These are phyloP conservation scores for Scutellaria galericulata DNA, from an alignment of 257 asterid species.

Conservation along the genomic window DNA sequence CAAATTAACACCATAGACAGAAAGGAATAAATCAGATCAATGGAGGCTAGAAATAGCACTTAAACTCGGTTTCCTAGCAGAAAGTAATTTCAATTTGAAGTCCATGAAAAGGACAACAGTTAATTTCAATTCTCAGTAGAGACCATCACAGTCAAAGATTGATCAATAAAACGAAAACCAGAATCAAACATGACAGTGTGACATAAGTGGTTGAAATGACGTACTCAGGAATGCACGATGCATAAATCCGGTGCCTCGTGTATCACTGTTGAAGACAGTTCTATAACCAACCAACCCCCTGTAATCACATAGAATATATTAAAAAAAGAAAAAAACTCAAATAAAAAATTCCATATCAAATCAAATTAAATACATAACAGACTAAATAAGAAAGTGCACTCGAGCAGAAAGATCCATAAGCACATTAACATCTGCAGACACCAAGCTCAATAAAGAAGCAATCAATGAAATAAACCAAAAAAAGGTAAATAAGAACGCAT, in stretches of 20 bases:
- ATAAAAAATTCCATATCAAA: background rate
- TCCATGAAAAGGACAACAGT: background rate
- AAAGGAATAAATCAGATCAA: constrained; percentile 24
- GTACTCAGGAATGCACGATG: constrained; percentile 97
- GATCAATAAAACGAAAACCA: constrained; percentile 12
- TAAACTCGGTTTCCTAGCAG: constrained; percentile 5
- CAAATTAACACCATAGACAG: background rate
- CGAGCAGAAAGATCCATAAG: background rate
- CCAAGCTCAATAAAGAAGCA: constrained; percentile 16
- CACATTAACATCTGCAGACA: background rate
- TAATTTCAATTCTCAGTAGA: constrained; percentile 14
- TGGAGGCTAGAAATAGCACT: background rate
- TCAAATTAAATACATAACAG: constrained; percentile 14
- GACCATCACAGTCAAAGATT: constrained; percentile 11
- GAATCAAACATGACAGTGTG: constrained; percentile 12
- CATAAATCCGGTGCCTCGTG: constrained; percentile 99
- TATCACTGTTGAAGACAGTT: constrained; percentile 93
- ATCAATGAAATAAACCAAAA: background rate
- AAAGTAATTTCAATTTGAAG: constrained; percentile 6
- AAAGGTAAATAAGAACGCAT: background rate
- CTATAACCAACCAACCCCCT: constrained; percentile 99
- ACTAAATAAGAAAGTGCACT: constrained; percentile 2
- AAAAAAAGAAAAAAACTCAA: background rate
- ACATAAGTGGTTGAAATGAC: constrained; percentile 33
- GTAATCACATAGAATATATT: constrained; percentile 33